Base-by-base conservation (phyloP, 2,329 filamentous ascomycete species). In the Scytalidium sp. region DNA sequence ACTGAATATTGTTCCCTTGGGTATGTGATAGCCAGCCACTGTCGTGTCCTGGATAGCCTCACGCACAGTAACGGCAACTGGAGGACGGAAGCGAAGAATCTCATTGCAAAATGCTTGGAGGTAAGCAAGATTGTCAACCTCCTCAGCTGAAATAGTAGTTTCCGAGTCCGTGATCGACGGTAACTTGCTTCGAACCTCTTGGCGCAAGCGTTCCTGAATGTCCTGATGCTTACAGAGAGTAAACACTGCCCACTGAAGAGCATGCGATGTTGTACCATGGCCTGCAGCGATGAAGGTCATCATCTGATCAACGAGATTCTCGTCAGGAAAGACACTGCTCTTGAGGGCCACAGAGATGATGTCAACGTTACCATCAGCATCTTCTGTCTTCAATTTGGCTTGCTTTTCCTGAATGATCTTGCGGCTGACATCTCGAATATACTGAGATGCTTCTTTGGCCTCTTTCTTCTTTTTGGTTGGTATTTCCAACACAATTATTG, bases 211-310 rank as follows among this genome's bases (percentile, higher is more conserved):
- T 20, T 66, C 64, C 67, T 93, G 87, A 8, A 87, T 72, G 0
- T 81, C 74, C 0, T 80, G 81, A 58, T 88, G 68, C 19, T 74
- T 75, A 57, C 79, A 79, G n/a, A 92, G 76, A 21, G 84, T 70
- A 62, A 88, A 87, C 11, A 82, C 67, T 3, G 83, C 78, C 45
- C 87, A 91, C 17, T 83, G 86, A 61, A 92, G 73, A 25, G 87
- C 77, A 1, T 83, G 77, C 1, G 88, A 81, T 0, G 87, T 90
- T 2, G 88, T 91, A 68, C 91, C 87, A 66, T 92, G 88, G 20
- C 84, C 85, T 0, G 90, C 90, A 1, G 85, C 86, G 5, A 94
- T 79, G 71, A 95, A 93, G 0, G 88, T 94, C 88, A 94, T 93
- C 63, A 92, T 80, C 69, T 95, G 90, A 65, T 93, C 87, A 39